Conservation (phyloP, 805 yeast species). For the Sungouiella thailandica region DNA sequence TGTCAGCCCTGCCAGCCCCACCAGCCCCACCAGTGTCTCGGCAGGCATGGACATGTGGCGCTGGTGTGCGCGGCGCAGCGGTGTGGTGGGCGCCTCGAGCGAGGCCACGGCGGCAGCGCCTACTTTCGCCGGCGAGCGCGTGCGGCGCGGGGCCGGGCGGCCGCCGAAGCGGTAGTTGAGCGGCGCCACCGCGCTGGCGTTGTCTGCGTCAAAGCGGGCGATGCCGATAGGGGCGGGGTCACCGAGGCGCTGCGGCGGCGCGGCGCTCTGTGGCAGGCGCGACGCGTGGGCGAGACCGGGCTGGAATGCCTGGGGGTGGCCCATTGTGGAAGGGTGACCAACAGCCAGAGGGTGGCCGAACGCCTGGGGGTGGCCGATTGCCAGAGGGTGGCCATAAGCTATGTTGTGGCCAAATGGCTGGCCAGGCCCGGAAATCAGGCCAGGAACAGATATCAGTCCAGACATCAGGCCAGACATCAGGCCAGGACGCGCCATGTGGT, state of each 20-base stretch:
- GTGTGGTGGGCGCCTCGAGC: conserved; percentile 33
- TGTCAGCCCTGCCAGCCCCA: conserved; percentile 4
- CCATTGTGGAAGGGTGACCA: neutral
- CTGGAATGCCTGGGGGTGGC: neutral
- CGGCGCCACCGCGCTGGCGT: conserved; percentile 30
- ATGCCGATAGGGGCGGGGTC: conserved; percentile 5
- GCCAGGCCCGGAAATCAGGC: neutral
- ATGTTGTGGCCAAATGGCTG: too few relatives aligned
- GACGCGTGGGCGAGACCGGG: too few relatives aligned
- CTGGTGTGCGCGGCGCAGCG: conserved; percentile 25
- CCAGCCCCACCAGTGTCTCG: conserved; percentile 14
- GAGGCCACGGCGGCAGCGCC: conserved; percentile 70
- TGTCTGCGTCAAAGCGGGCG: conserved; percentile 17
- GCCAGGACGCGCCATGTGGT: neutral
- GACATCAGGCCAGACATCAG: too few relatives aligned
- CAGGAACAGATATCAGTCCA: neutral
- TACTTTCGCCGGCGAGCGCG: conserved; percentile 62
- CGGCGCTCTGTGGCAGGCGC: neutral
- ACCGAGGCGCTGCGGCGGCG: neutral
- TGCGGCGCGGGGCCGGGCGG: conserved; percentile 28
- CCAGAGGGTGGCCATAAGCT: neutral
- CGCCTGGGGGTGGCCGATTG: neutral
- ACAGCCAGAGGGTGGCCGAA: too few relatives aligned
- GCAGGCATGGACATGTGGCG: conserved; percentile 41
- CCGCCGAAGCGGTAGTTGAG: conserved; percentile 34